phyloP scores from a whole-genome alignment of 257 asterid species.

The Phtheirospermum japonicum region DNA sequence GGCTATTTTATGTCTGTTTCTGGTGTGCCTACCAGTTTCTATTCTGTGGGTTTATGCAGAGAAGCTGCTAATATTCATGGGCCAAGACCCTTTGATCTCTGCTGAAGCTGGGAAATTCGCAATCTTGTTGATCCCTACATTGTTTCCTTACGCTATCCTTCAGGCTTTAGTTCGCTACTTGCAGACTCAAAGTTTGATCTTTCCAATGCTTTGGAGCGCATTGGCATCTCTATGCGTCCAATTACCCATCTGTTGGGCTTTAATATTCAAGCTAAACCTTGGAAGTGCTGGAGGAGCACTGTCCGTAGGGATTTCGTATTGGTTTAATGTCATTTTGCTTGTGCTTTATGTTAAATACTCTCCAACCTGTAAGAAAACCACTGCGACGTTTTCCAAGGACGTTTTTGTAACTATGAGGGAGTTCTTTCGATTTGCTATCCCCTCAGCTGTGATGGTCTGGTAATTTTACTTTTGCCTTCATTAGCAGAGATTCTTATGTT shows the following conservation, averaged over 20 bases:
- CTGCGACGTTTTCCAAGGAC: constrained; percentile 32
- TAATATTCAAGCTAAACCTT: constrained; percentile 35
- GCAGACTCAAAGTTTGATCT: constrained; percentile 42
- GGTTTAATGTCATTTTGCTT: constrained; percentile 43
- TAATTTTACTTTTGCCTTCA: constrained; percentile 14
- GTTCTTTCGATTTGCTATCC: constrained; percentile 40
- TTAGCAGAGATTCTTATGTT: background rate
- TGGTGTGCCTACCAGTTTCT: constrained; percentile 38
- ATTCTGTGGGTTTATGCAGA: constrained; percentile 38
- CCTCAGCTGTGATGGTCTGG: constrained; percentile 48
- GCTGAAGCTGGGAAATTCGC: constrained; percentile 41
- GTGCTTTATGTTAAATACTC: constrained; percentile 37
- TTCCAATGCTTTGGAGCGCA: constrained; percentile 41
- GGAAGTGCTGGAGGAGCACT: constrained; percentile 46
- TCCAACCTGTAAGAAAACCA: constrained; percentile 31
- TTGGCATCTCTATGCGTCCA: constrained; percentile 30
- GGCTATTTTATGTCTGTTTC: constrained; percentile 36
- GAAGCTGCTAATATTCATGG: constrained; percentile 32
- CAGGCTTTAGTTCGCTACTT: constrained; percentile 38
- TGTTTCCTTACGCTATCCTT: constrained; percentile 43
- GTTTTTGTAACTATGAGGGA: constrained; percentile 27
- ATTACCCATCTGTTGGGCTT: constrained; percentile 39
- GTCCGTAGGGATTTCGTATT: constrained; percentile 37
- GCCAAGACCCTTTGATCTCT: constrained; percentile 46
- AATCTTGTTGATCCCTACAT: constrained; percentile 33